Evolutionary conservation across 352 stramenopile genomes (phyloP), one percentile per base, ranked within the genome.

Genomic region (Phytophthora pseudosyringae): DNA sequence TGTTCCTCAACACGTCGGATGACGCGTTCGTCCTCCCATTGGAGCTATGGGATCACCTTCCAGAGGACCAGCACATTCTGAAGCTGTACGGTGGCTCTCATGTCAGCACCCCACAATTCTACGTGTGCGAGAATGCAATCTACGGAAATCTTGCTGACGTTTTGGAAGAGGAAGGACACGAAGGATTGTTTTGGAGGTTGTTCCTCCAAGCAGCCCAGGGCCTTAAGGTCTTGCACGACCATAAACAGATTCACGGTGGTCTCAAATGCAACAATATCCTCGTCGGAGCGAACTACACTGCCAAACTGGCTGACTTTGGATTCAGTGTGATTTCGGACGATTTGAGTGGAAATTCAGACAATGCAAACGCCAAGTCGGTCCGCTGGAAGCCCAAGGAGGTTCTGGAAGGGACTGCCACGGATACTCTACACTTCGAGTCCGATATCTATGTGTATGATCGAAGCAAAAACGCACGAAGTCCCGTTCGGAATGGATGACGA

Each of bases 221-320:
- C 0, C 62, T 95, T 3, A 28, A 67, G 38, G 88, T 81, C 45
- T 47, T 95, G 7, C 86, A 95, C 57, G 25, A 26, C 2, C 29
- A 46, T 5, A 67, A 76, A 0, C 66, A 62, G 5, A 59, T 88
- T 11, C 89, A 97, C 53, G 78, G 89, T 13, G 89, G 89, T n/a
- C 73, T 97, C 7, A 97, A 97, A 59, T 83, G 81, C 25, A 79
- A 63, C 11, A 97, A 97, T 57, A 72, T 96, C 36, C 72, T 97
- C 3, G 78, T 82, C 5, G 65, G 69, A 11, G 31, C 49, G 4
- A 39, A 60, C 12, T 41, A 60, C 36, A 69, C 58, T 0, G 55
- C 64, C 0, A 78, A 78, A 47, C 16, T 81, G 0, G 46, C 61
- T 13, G 73, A 81, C 41, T 81, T 81, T 59, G 59, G 58, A 13